Percentiles rank a stretch among this genome's conserved stretches.
Conservation (phyloP, 345 rosid genomes). For the Kernera saxatilis region DNA sequence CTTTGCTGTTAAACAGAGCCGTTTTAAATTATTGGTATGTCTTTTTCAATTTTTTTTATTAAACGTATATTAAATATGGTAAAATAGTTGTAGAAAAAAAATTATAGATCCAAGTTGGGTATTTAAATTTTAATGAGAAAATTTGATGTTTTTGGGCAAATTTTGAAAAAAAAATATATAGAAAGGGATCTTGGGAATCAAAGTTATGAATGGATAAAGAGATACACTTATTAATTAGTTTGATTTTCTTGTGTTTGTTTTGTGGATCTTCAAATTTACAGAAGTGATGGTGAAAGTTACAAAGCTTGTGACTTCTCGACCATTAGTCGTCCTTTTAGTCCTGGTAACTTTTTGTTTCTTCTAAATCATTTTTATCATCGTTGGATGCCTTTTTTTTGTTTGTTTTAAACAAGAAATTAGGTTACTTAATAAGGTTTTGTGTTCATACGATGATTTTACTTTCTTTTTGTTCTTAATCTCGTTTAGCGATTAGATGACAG, state of each 20-base stretch:
- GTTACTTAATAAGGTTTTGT: not conserved
- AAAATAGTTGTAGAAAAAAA: too few relatives aligned
- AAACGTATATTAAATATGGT: too few relatives aligned
- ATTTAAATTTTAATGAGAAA: not conserved
- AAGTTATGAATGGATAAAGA: not conserved
- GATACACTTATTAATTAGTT: not conserved
- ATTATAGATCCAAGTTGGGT: too few relatives aligned
- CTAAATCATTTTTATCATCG: not conserved
- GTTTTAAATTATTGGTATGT: too few relatives aligned
- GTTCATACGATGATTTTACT: not conserved
- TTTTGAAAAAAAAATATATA: not conserved
- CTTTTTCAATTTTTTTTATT: too few relatives aligned
- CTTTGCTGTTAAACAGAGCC: not conserved
- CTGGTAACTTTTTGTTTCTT: not conserved
- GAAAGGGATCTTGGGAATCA: slow-evolving; percentile 10
- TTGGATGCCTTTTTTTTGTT: too few relatives aligned
- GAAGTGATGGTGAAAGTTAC: slow-evolving; percentile 2
- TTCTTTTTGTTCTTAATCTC: not conserved
- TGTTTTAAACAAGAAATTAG: not conserved
- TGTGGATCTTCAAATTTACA: not conserved
- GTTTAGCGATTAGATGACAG: not conserved
- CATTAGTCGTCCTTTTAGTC: not conserved
- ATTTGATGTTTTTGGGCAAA: not conserved
- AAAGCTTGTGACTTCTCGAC: slow-evolving; percentile 8
- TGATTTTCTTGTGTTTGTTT: not conserved